These are phyloP conservation scores for Rhododendron simsii DNA, from an alignment of 148 eudicot species.

Conservation along the genomic window DNA sequence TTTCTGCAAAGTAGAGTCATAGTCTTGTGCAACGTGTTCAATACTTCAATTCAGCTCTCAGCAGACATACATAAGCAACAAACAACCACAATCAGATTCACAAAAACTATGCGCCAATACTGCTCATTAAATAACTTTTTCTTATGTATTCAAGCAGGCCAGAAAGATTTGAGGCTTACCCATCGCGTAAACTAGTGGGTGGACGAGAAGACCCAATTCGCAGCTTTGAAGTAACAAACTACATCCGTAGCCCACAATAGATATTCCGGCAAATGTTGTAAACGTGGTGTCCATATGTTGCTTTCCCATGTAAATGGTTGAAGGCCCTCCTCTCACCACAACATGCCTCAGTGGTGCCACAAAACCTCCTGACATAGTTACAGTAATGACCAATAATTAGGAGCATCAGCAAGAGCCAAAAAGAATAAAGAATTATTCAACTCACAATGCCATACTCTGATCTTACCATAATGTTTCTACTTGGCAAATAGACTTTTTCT, in stretches of 20 bases:
- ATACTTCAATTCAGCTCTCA: neutral
- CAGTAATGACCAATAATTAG: neutral
- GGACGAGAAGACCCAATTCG: conserved; percentile 33
- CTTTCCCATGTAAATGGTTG: conserved; percentile 36
- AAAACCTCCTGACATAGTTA: conserved; percentile 16
- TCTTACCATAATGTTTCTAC: conserved; percentile 29
- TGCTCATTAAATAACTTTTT: neutral
- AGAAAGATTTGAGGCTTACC: conserved; percentile 7
- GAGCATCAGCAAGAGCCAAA: neutral
- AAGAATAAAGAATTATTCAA: neutral
- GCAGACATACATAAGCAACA: neutral
- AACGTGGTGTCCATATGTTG: conserved; percentile 44
- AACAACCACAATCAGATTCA: neutral
- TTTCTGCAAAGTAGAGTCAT: neutral
- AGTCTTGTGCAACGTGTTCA: neutral
- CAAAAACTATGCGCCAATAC: neutral
- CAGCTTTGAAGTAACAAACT: conserved; percentile 52
- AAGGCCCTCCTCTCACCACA: conserved; percentile 42
- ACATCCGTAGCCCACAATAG: conserved; percentile 44
- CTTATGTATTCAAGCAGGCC: neutral
- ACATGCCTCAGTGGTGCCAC: conserved; percentile 39
- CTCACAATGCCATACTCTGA: neutral
- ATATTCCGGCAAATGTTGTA: conserved; percentile 31
- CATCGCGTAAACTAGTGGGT: conserved; percentile 25
- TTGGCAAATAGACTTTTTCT: conserved; percentile 32